Conservation (phyloP, 1,284 basidiomycete genomes). For the Ustilago xerochloae region DNA sequence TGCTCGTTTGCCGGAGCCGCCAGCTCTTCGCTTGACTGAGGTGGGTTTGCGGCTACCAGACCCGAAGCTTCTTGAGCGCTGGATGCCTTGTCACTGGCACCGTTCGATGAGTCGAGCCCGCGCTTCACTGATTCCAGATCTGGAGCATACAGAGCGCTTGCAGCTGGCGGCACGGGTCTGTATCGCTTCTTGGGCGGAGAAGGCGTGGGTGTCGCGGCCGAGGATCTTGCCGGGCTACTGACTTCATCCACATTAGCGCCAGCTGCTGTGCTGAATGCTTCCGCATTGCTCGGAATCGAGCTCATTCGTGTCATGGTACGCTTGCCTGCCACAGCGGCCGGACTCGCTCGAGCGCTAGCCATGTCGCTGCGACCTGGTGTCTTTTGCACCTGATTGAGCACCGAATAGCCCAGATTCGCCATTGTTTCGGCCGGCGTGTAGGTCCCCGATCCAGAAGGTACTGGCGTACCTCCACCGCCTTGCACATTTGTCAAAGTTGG, state of each 20-base stretch:
- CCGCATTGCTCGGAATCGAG: not conserved
- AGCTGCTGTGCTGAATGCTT: not conserved
- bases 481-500: conserved; percentile 7
- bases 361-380: conserved; percentile 24
- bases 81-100: not conserved
- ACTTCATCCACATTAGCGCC: not conserved
- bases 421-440: conserved; percentile 36
- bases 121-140: not conserved
- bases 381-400: conserved; percentile 35
- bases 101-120: not conserved
- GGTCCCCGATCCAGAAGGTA: conserved; percentile 25
- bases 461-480: conserved; percentile 13
- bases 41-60: not conserved
- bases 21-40: not conserved
- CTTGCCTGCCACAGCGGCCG: conserved; percentile 17
- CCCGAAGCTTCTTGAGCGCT: not conserved
- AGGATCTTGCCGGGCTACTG: conserved; percentile 12
- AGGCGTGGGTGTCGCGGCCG: conserved; percentile 17
- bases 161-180: conserved; percentile 10
- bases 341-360: conserved; percentile 19
- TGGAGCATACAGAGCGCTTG: conserved; percentile 13
- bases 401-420: conserved; percentile 46
- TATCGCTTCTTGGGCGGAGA: conserved; percentile 27
- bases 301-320: not conserved
- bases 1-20: conserved; percentile 2